phyloP scores from a whole-genome alignment of 1,284 basidiomycete genomes.

The Ustilago sp. region DNA sequence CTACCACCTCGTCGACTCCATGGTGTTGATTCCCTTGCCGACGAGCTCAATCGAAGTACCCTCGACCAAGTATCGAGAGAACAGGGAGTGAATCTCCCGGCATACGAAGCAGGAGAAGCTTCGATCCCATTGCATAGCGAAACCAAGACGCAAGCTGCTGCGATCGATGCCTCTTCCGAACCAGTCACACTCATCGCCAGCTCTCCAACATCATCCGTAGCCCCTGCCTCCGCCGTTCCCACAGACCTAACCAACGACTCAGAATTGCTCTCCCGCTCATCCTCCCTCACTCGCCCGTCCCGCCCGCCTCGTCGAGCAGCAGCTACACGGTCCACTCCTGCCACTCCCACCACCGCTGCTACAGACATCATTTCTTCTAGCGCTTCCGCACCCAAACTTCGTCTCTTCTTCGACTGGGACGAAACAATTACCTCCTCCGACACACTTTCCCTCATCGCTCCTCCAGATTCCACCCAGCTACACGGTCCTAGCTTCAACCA shows the following conservation, averaged over 20 bases:
- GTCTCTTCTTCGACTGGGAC: slow-evolving; percentile 66
- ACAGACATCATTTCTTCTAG: background rate
- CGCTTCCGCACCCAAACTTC: slow-evolving; percentile 10
- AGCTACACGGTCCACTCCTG: background rate
- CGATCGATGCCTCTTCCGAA: slow-evolving; percentile 8
- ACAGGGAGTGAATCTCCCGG: slow-evolving; percentile 1
- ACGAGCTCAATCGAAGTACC: slow-evolving; percentile 11
- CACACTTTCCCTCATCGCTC: slow-evolving; percentile 62
- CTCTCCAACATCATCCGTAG: background rate
- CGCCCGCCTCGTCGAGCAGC: slow-evolving; percentile 33
- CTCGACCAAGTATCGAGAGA: slow-evolving; percentile 2
- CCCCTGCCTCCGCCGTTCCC: slow-evolving; percentile 4
- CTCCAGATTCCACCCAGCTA: slow-evolving; percentile 26
- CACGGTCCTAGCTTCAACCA: slow-evolving; percentile 42
- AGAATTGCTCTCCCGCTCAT: slow-evolving; percentile 20
- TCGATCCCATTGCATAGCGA: slow-evolving; percentile 12
- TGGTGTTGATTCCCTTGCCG: slow-evolving; percentile 9
- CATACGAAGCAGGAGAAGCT: slow-evolving; percentile 12
- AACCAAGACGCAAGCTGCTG: background rate
- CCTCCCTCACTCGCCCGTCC: slow-evolving; percentile 28
- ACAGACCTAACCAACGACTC: slow-evolving; percentile 10
- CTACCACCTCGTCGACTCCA: slow-evolving; percentile 12
- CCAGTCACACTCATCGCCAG: background rate
- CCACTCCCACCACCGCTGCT: background rate
- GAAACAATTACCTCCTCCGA: slow-evolving; percentile 65